Conservation (phyloP, 805 yeast genomes). For the Suhomyces vadensis region DNA sequence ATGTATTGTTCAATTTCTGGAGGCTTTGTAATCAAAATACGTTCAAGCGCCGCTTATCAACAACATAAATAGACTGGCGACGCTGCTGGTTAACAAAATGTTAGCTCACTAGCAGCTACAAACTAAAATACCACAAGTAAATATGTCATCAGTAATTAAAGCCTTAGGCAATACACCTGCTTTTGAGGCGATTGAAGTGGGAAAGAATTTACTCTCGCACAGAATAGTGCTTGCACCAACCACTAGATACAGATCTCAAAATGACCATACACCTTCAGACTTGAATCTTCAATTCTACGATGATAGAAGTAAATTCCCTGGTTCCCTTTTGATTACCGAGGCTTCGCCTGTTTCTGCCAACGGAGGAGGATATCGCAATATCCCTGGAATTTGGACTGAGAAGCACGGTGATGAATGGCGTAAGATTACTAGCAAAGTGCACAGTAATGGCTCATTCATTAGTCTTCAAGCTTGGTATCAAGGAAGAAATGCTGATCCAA, state of each 20-base stretch:
- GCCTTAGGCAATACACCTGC: constrained; percentile 32
- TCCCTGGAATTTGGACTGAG: constrained; percentile 20
- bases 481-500: constrained; percentile 34
- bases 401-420: constrained; percentile 32
- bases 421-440: constrained; percentile 15
- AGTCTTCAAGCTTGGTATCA: constrained; percentile 16
- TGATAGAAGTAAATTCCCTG: constrained; percentile 55
- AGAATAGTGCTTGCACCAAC: constrained; percentile 53
- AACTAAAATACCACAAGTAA: no score
- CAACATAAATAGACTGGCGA: no score
- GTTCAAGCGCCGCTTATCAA: no score
- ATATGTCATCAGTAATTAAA: no score
- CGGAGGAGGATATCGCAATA: constrained; percentile 28
- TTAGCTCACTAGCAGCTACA: no score
- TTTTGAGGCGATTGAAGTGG: constrained; percentile 49
- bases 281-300: constrained; percentile 54
- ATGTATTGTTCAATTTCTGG: no score
- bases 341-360: constrained; percentile 31
- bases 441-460: constrained; percentile 14
- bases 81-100: no score
- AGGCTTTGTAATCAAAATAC: no score
- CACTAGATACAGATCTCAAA: constrained; percentile 45
- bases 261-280: constrained; percentile 46
- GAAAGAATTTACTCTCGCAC: constrained; percentile 38
- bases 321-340: constrained; percentile 54